Percentiles rank a stretch among this genome's conserved stretches.
These are phyloP conservation scores for Coniophora puteana DNA, from an alignment of 1,284 basidiomycete genomes.

Conservation along the genomic window DNA sequence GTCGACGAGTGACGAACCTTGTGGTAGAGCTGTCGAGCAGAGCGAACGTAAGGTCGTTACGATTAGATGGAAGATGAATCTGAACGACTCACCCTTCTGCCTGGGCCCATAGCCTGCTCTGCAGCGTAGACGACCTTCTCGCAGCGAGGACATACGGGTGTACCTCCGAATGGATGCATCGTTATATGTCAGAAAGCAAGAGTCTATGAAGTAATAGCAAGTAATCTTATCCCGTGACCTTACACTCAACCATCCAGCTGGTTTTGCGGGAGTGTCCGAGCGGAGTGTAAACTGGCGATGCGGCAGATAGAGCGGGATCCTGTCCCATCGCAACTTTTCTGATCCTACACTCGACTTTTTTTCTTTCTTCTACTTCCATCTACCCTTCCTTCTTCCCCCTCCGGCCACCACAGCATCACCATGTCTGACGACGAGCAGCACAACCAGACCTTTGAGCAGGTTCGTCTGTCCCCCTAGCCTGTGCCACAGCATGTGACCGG, in stretches of 20 bases:
- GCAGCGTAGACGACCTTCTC: constrained; percentile 73
- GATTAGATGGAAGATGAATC: constrained; percentile 5
- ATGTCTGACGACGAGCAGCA: constrained; percentile 93
- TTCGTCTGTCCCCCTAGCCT: constrained; percentile 23
- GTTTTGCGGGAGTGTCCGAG: no score
- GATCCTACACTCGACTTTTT: constrained; percentile 17
- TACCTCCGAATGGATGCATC: constrained; percentile 68
- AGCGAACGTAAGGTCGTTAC: constrained; percentile 7
- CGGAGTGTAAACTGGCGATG: no score
- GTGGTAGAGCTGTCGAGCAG: constrained; percentile 60
- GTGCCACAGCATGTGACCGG: constrained; percentile 13
- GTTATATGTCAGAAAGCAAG: no score
- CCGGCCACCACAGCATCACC: constrained; percentile 30
- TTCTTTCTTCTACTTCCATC: constrained; percentile 13
- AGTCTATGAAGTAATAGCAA: not conserved
- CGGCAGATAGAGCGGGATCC: no score
- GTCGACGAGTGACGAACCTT: constrained; percentile 40
- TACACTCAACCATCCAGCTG: no score
- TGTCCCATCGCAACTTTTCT: no score
- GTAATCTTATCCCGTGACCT: no score
- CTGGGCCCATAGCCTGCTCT: constrained; percentile 79
- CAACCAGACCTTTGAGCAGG: constrained; percentile 87
- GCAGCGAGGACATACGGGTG: constrained; percentile 63
- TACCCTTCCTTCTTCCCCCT: constrained; percentile 16
- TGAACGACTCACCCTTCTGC: constrained; percentile 58